These are phyloP conservation scores for Trichoderma lentiforme DNA, from an alignment of 2,329 filamentous ascomycete species.

Conservation along the genomic window DNA sequence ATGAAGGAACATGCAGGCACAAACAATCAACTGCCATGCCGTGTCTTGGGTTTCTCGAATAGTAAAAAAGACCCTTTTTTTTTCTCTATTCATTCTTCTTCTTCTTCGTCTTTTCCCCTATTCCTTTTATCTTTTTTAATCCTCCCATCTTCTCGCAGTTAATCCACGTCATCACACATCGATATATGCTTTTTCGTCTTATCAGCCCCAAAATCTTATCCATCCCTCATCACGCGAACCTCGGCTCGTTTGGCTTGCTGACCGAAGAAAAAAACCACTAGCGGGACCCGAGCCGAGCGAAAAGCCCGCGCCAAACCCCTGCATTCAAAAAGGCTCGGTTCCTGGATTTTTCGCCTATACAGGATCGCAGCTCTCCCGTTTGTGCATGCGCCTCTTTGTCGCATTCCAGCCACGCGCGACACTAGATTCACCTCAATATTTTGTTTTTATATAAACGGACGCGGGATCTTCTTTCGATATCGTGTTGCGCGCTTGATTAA, in stretches of 20 bases:
- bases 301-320: conserved; percentile 11
- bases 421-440: neutral
- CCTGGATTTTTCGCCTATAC: conserved; percentile 15
- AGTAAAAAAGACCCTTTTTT: neutral
- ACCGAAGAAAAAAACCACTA: neutral
- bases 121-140: neutral
- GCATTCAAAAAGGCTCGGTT: conserved; percentile 15
- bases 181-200: neutral
- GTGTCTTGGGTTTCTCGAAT: neutral
- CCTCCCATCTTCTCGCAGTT: neutral
- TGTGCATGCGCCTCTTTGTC: neutral
- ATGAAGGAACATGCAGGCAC: neutral
- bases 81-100: neutral
- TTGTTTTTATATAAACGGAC: neutral
- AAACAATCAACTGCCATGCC: neutral
- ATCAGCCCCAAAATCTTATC: conserved; percentile 8
- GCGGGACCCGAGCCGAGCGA: conserved; percentile 5
- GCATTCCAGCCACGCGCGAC: conserved; percentile 13
- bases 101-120: neutral
- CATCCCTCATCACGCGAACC: neutral
- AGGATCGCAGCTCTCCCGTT: neutral
- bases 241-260: conserved; percentile 5
- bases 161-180: neutral
- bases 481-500: neutral
- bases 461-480: neutral